Conservation (phyloP, 768 basidiomycete species). For the Leccinum subgranulosum region DNA sequence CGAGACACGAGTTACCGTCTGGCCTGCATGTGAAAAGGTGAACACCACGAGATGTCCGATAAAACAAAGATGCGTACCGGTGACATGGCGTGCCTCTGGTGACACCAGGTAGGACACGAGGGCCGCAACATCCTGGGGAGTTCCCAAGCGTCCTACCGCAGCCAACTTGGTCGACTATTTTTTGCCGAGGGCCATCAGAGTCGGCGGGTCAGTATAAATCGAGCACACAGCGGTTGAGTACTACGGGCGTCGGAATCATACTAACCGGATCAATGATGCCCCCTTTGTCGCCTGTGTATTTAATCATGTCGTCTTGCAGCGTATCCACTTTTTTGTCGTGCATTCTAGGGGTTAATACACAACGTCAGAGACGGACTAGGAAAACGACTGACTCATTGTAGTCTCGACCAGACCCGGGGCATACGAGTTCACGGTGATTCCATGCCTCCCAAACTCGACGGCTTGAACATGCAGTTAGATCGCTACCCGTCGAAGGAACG, state of each 20-base stretch:
- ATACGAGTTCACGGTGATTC: constrained; percentile 36
- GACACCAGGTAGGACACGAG: constrained; percentile 37
- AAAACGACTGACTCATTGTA: constrained; percentile 23
- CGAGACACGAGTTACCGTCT: constrained; percentile 19
- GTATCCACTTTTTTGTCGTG: constrained; percentile 1
- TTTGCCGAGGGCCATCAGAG: not conserved
- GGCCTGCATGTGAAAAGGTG: constrained; percentile 13
- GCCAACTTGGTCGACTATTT: constrained; percentile 10
- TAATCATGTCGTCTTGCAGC: constrained; percentile 12
- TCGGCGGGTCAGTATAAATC: not conserved
- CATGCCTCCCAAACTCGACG: constrained; percentile 26
- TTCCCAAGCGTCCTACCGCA: constrained; percentile 23
- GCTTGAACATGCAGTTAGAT: constrained; percentile 22
- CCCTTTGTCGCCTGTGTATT: constrained; percentile 9
- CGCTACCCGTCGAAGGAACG: not conserved
- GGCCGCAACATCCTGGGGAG: constrained; percentile 32
- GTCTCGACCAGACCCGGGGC: constrained; percentile 32
- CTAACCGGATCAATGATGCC: constrained; percentile 20
- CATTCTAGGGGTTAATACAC: not conserved
- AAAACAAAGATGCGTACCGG: constrained; percentile 21
- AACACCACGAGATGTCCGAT: not conserved
- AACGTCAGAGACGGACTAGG: not conserved
- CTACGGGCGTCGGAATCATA: not conserved
- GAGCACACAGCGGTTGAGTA: not conserved
- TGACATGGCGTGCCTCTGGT: constrained; percentile 33